Evolutionary conservation across 2,329 filamentous ascomycete species (phyloP), one percentile per base, ranked within the genome.

Genomic region (Cladosporium sp.): DNA sequence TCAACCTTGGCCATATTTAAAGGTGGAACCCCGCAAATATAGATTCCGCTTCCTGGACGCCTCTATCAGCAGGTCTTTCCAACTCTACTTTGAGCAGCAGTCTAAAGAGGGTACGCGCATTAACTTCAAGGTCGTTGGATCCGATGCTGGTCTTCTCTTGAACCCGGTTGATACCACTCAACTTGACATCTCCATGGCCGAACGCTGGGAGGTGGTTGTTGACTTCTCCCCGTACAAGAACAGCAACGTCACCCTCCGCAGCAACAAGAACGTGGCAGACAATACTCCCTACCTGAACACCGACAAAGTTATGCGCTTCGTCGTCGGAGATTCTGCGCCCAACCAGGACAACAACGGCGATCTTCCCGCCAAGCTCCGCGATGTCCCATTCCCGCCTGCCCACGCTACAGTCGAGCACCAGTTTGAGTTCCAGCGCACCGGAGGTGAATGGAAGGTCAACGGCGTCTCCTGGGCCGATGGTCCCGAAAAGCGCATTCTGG

Each of bases 1-100:
- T 2, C 74, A 79, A 53, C 80, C 80, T 3, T 83, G 80, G 80
- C 80, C 80, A 3, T 82, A 71, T 55, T 56, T 80, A 11, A 70
- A 73, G 12, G 79, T 82, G 4, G 76, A 83, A 62, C 79, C 78
- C 6, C 73, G 80, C 59, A 83, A 82, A 62, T 83, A 83, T 63
- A 76, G 79, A 13, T 73, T 83, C 55, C 69, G 80, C 2, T 60
- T 82, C 50, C 69, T 80, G 20, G 73, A 82, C 59, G 71, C 73
- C 5, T 69, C 73, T 15, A 58, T 78, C 39, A 73, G 69, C 18
- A 63, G 75, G 42, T 70, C 71, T 12, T 81, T 76, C 51, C 64
- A 70, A 12, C 64, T 81, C 7, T 78, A 74, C 58, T 72, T 80
- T 39, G 69, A 60, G 22, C 32, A 37, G 1, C 17, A 27, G 4